Evolutionary conservation across 2,329 filamentous ascomycete species (phyloP).

Genomic region (Paracoccidioides brasiliensis): DNA sequence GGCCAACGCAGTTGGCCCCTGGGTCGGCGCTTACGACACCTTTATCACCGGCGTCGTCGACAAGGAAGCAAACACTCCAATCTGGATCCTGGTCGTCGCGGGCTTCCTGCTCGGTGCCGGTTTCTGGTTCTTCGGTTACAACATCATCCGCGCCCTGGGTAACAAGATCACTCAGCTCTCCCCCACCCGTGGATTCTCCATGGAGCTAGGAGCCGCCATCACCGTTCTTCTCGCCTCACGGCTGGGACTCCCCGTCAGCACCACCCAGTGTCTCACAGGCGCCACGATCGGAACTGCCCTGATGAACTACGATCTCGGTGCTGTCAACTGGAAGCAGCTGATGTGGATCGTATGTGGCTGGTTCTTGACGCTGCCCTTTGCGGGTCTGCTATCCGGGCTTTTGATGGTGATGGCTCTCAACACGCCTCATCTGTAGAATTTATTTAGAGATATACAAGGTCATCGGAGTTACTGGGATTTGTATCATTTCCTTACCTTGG

Average conservation of each 20-base stretch:
- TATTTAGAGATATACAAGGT: neutral
- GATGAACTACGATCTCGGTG: slow-evolving; percentile 26
- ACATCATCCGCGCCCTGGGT: slow-evolving; percentile 29
- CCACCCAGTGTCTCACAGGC: slow-evolving; percentile 27
- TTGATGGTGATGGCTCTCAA: slow-evolving; percentile 32
- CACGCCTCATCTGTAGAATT: slow-evolving; percentile 23
- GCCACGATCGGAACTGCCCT: slow-evolving; percentile 25
- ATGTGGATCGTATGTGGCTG: slow-evolving; percentile 33
- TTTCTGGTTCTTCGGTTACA: slow-evolving; percentile 31
- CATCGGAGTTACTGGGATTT: neutral
- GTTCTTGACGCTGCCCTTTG: slow-evolving; percentile 33
- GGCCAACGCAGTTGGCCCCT: slow-evolving; percentile 32
- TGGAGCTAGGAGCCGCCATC: slow-evolving; percentile 31
- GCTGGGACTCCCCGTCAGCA: slow-evolving; percentile 24
- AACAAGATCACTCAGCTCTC: slow-evolving; percentile 32
- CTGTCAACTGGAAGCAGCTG: slow-evolving; percentile 34
- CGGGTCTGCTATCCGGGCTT: slow-evolving; percentile 29
- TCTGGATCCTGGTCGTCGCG: slow-evolving; percentile 28
- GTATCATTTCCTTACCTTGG: no score
- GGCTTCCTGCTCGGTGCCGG: slow-evolving; percentile 28
- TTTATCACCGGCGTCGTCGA: slow-evolving; percentile 21
- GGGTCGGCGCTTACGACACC: slow-evolving; percentile 26
- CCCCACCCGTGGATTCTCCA: slow-evolving; percentile 25
- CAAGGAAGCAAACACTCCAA: slow-evolving; percentile 22
- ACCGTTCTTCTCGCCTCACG: slow-evolving; percentile 25